phyloP scores from a whole-genome alignment of 108 stramenopile species.

The Nitzschia sp. region DNA sequence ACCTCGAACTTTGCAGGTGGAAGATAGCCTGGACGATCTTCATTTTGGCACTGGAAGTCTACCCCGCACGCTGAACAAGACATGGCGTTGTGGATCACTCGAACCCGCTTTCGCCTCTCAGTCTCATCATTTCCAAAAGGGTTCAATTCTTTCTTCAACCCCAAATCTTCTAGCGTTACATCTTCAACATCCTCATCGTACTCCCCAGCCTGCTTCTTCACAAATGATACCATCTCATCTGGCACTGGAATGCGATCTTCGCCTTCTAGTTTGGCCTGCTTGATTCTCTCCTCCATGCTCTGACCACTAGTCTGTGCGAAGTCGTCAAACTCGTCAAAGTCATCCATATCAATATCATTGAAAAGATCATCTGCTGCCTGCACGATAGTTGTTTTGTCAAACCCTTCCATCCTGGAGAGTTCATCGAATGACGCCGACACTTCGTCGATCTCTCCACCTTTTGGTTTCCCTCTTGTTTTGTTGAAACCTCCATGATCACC shows the following conservation, averaged over 20 bases:
- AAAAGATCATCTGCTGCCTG: conserved; percentile 69
- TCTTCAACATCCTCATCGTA: no score
- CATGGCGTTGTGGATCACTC: conserved; percentile 75
- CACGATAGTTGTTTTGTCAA: conserved; percentile 52
- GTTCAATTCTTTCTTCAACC: conserved; percentile 71
- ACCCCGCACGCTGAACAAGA: conserved; percentile 83
- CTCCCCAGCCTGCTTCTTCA: conserved; percentile 35
- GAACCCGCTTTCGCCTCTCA: conserved; percentile 59
- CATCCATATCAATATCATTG: conserved; percentile 43
- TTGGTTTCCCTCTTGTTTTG: conserved; percentile 8
- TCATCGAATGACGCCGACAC: conserved; percentile 78
- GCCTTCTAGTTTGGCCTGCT: conserved; percentile 40
- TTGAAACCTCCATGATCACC: neutral
- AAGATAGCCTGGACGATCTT: conserved; percentile 71
- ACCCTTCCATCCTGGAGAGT: conserved; percentile 83
- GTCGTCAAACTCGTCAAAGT: conserved; percentile 27
- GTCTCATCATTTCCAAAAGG: conserved; percentile 82
- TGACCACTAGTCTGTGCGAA: no score
- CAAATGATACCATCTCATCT: conserved; percentile 51
- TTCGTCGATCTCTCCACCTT: conserved; percentile 18
- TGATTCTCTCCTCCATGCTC: conserved; percentile 3
- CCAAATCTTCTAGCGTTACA: conserved; percentile 55
- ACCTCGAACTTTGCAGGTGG: conserved; percentile 73
- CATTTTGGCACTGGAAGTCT: conserved; percentile 72
- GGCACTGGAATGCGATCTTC: conserved; percentile 57